Conservation (phyloP, 2,329 filamentous ascomycete species). For the Bipolaris victoriae region DNA sequence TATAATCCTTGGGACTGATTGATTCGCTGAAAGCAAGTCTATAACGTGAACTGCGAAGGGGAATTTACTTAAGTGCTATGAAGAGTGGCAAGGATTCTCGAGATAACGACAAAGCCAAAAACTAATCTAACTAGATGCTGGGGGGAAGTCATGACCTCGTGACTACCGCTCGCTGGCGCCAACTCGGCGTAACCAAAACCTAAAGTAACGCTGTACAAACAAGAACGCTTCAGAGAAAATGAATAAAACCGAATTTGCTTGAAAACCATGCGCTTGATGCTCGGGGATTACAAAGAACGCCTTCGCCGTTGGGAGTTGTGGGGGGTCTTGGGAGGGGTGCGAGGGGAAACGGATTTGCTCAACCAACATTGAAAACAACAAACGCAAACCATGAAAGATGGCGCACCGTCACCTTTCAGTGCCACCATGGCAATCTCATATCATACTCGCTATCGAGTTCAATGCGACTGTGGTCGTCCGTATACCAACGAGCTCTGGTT, state of each 20-base stretch:
- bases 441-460: conserved; percentile 48
- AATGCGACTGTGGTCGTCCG: conserved; percentile 38
- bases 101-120: neutral
- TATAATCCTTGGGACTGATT: neutral
- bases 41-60: conserved; percentile 2
- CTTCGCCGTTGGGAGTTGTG: neutral
- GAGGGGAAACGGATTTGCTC: neutral
- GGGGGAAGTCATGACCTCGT: conserved; percentile 33
- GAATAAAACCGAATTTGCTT: neutral
- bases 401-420: no score
- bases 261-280: neutral
- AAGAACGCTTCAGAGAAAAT: conserved; percentile 12
- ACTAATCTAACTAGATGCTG: conserved; percentile 19
- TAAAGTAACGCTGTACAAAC: conserved; percentile 4
- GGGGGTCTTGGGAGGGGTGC: neutral
- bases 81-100: neutral
- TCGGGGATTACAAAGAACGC: neutral
- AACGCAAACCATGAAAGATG: neutral
- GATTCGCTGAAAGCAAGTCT: conserved; percentile 10
- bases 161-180: conserved; percentile 3
- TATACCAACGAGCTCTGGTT: conserved; percentile 46
- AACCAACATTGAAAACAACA: neutral
- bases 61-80: neutral
- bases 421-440: conserved; percentile 16
- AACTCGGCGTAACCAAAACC: neutral